These are phyloP conservation scores for Candida silvatica DNA, from an alignment of 805 yeast species.

Conservation along the genomic window DNA sequence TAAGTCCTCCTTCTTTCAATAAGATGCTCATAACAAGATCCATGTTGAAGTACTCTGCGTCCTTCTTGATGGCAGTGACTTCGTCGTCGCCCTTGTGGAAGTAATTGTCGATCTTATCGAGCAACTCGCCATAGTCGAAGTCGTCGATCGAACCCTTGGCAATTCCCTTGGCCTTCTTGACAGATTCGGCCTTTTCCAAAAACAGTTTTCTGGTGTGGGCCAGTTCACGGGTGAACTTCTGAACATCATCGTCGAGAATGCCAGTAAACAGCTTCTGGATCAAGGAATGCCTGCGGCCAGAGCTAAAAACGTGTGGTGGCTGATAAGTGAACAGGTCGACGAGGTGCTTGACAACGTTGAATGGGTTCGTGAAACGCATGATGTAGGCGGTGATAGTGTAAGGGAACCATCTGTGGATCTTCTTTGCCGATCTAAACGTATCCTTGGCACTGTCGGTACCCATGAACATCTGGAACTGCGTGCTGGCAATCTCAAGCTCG, in stretches of 20 bases:
- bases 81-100: conserved; percentile 16
- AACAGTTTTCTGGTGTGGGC: conserved; percentile 30
- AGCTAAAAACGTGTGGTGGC: conserved; percentile 44
- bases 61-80: conserved; percentile 23
- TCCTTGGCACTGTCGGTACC: conserved; percentile 80
- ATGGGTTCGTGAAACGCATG: conserved; percentile 78
- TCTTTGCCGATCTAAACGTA: conserved; percentile 57
- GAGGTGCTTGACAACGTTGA: conserved; percentile 69
- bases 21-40: conserved; percentile 18
- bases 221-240: conserved; percentile 48
- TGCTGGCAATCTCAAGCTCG: conserved; percentile 75
- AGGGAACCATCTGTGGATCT: conserved; percentile 73
- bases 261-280: conserved; percentile 69
- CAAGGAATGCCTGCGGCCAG: conserved; percentile 40
- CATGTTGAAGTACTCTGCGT: conserved; percentile 17
- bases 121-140: conserved; percentile 6
- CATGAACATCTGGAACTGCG: conserved; percentile 70
- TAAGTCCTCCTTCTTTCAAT: conserved; percentile 20
- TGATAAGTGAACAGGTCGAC: conserved; percentile 80
- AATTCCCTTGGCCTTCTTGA: background rate
- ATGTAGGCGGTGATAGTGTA: conserved; percentile 71
- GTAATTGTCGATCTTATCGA: conserved; percentile 23
- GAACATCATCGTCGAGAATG: conserved; percentile 66
- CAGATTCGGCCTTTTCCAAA: conserved; percentile 16
- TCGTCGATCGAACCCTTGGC: background rate